phyloP scores from a whole-genome alignment of 108 stramenopile species.

The Skeletonema potamos region DNA sequence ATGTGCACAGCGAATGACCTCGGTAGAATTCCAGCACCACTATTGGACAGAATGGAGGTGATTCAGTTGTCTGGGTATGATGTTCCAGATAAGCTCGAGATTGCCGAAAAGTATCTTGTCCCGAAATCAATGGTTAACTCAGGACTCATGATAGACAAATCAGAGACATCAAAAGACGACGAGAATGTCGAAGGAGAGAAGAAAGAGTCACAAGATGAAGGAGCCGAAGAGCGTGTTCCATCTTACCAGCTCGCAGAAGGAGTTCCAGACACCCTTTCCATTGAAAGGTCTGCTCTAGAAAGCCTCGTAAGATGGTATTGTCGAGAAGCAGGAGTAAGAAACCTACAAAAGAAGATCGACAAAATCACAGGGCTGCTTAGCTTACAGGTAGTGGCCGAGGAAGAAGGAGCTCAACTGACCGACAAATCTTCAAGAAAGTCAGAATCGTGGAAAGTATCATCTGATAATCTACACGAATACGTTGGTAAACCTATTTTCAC shows the following conservation, averaged over 20 bases:
- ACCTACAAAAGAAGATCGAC: slow-evolving; percentile 94
- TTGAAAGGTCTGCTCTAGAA: slow-evolving; percentile 85
- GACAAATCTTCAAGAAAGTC: slow-evolving; percentile 78
- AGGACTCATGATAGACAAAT: slow-evolving; percentile 75
- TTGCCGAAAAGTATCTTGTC: slow-evolving; percentile 93
- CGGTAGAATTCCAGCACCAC: slow-evolving; percentile 92
- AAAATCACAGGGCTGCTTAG: slow-evolving; percentile 92
- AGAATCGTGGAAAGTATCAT: slow-evolving; percentile 64
- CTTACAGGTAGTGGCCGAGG: slow-evolving; percentile 83
- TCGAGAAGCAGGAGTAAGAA: slow-evolving; percentile 97
- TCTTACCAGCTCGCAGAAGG: slow-evolving; percentile 48
- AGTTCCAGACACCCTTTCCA: slow-evolving; percentile 68
- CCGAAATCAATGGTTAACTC: slow-evolving; percentile 91
- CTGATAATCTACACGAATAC: slow-evolving; percentile 83
- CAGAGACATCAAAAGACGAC: slow-evolving; percentile 22
- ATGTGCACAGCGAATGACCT: slow-evolving; percentile 97
- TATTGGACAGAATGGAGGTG: slow-evolving; percentile 98
- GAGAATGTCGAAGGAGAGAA: slow-evolving; percentile 21
- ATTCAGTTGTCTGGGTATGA: slow-evolving; percentile 97
- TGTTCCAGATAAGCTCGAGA: slow-evolving; percentile 95
- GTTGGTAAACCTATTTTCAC: slow-evolving; percentile 95
- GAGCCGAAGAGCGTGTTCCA: slow-evolving; percentile 14
- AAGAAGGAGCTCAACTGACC: slow-evolving; percentile 73
- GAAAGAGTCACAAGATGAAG: slow-evolving; percentile 13
- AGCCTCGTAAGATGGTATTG: slow-evolving; percentile 94